These are phyloP conservation scores for Astrothelium macrocarpum DNA, from an alignment of 495 filamentous ascomycete genomes.

Conservation along the genomic window DNA sequence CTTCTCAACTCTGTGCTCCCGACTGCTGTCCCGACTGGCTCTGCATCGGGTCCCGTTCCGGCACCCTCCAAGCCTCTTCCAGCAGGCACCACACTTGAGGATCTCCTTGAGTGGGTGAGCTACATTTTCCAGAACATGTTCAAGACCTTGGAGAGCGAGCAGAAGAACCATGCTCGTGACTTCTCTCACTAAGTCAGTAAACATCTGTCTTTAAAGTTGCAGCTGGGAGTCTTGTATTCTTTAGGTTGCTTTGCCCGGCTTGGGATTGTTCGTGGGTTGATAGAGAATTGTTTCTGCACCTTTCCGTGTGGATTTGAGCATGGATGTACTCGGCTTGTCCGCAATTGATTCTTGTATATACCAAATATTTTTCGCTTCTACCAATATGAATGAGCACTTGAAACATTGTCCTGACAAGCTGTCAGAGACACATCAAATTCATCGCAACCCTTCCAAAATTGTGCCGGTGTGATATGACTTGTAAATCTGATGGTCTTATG, in stretches of 20 bases:
- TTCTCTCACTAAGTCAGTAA: neutral
- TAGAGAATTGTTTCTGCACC: neutral
- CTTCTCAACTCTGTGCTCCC: constrained; percentile 3
- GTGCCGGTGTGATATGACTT: no score
- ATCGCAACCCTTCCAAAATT: no score
- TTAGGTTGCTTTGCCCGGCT: neutral
- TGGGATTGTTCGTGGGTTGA: neutral
- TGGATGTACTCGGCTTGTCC: neutral
- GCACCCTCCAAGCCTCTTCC: constrained; percentile 7
- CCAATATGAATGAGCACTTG: constrained; percentile 7
- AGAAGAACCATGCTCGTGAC: neutral
- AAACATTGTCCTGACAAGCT: neutral
- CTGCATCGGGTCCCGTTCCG: neutral
- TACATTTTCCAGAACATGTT: constrained; percentile 6
- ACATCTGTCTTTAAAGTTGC: neutral
- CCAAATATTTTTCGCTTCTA: neutral
- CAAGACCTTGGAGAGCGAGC: neutral
- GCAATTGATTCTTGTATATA: neutral
- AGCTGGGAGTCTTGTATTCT: neutral
- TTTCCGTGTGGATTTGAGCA: neutral
- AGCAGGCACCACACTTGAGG: constrained; percentile 2
- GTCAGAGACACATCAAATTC: neutral
- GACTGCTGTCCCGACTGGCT: constrained; percentile 9
- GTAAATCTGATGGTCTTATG: no score
- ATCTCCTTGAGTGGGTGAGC: constrained; percentile 7